phyloP scores from a whole-genome alignment of 2,329 filamentous ascomycete species.

The Pseudogymnoascus sp. region DNA sequence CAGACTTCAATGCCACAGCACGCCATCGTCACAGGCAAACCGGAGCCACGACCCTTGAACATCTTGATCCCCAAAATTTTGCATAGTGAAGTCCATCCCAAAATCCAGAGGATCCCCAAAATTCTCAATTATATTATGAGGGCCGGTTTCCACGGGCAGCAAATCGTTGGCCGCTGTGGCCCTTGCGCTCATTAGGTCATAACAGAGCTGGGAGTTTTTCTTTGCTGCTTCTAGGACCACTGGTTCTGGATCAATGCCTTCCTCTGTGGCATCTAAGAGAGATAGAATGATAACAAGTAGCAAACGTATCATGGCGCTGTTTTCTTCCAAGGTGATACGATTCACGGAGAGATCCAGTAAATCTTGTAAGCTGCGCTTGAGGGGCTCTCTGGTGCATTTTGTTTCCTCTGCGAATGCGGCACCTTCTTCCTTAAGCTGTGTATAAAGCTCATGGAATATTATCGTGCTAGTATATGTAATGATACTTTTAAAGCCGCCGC shows the following conservation, averaged over 20 bases:
- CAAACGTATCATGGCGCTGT: constrained; percentile 37
- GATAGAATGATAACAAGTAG: constrained; percentile 34
- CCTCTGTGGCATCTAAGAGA: constrained; percentile 30
- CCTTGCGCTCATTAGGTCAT: constrained; percentile 13
- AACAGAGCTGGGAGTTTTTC: constrained; percentile 15
- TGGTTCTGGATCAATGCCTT: constrained; percentile 11
- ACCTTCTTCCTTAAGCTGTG: constrained; percentile 36
- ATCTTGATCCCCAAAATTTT: neutral
- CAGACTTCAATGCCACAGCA: neutral
- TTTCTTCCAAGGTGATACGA: constrained; percentile 34
- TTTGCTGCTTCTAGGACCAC: constrained; percentile 15
- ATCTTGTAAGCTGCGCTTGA: constrained; percentile 27
- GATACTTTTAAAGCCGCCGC: constrained; percentile 35
- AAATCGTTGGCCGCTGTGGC: neutral
- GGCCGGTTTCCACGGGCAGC: neutral
- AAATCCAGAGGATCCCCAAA: neutral
- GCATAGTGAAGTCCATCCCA: neutral
- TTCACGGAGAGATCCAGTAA: constrained; percentile 25
- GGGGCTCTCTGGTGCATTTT: constrained; percentile 22
- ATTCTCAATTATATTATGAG: neutral
- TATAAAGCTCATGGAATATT: constrained; percentile 39
- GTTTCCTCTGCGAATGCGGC: constrained; percentile 26
- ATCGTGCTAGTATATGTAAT: constrained; percentile 33
- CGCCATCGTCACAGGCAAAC: neutral
- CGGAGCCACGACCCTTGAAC: neutral